Conservation (phyloP, 257 asterid species). For the Echites panduratus region DNA sequence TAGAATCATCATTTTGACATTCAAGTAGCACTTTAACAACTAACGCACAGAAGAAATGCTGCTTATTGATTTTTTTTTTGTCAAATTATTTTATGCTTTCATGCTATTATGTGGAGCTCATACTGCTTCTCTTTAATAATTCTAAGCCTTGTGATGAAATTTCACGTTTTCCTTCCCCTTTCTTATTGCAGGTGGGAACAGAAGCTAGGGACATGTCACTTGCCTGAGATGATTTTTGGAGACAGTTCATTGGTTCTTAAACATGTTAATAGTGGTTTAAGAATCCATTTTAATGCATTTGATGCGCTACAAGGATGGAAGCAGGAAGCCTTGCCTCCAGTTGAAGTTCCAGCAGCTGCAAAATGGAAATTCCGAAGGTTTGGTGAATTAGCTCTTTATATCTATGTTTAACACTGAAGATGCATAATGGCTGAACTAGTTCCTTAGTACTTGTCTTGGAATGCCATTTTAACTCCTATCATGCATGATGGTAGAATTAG, state of each 20-base stretch:
- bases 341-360: constrained; percentile 99
- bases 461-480: background rate
- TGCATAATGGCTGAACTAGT: background rate
- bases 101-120: background rate
- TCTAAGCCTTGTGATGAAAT: background rate
- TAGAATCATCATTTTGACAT: background rate
- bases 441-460: background rate
- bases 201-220: constrained; percentile 75
- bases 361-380: constrained; percentile 86
- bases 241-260: constrained; percentile 69
- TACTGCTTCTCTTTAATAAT: background rate
- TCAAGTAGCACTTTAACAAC: background rate
- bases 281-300: constrained; percentile 68
- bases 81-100: background rate
- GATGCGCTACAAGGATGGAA: constrained; percentile 96
- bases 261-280: constrained; percentile 62
- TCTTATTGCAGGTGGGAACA: constrained; percentile 77
- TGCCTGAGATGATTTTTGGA: constrained; percentile 98
- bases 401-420: background rate
- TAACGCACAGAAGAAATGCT: background rate
- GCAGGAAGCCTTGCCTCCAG: constrained; percentile 84
- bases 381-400: background rate
- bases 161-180: background rate
- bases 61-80: background rate
- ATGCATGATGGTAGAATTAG: background rate